phyloP scores from a whole-genome alignment of 352 stramenopile genomes.

The Plasmopara viticola region DNA sequence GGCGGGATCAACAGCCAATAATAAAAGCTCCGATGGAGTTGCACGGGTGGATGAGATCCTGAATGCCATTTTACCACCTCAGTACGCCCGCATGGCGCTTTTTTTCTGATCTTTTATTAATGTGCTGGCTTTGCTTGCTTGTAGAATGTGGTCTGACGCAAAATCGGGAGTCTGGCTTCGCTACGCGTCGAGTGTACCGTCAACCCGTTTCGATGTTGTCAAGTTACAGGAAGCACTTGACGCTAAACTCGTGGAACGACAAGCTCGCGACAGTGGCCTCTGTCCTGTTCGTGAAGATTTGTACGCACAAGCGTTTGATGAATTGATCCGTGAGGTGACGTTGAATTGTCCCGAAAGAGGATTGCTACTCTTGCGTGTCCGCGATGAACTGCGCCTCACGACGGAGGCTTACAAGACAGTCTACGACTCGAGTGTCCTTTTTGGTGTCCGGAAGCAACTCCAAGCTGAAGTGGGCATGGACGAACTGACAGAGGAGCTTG shows the following conservation, averaged over 20 bases:
- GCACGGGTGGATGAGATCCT: constrained; percentile 69
- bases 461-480: constrained; percentile 90
- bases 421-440: constrained; percentile 91
- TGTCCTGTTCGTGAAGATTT: constrained; percentile 92
- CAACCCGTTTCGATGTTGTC: constrained; percentile 91
- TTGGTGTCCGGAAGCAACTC: constrained; percentile 91
- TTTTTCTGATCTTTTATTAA: no score
- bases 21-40: constrained; percentile 38
- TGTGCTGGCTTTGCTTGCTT: neutral
- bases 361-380: constrained; percentile 86
- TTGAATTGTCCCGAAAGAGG: constrained; percentile 90
- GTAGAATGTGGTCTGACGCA: constrained; percentile 76
- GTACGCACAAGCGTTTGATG: constrained; percentile 90
- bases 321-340: constrained; percentile 90
- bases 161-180: constrained; percentile 87
- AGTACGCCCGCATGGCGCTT: constrained; percentile 29
- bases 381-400: constrained; percentile 91
- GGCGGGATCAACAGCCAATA: constrained; percentile 7
- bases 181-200: constrained; percentile 84
- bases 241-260: constrained; percentile 79
- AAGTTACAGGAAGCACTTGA: constrained; percentile 89
- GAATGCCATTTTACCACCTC: constrained; percentile 66
- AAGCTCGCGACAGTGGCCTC: constrained; percentile 90
- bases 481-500: constrained; percentile 68
- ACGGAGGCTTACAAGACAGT: constrained; percentile 94